Evolutionary conservation across 805 yeast species (phyloP), one percentile per base, ranked within the genome.

Genomic region (Candida adriatica): DNA sequence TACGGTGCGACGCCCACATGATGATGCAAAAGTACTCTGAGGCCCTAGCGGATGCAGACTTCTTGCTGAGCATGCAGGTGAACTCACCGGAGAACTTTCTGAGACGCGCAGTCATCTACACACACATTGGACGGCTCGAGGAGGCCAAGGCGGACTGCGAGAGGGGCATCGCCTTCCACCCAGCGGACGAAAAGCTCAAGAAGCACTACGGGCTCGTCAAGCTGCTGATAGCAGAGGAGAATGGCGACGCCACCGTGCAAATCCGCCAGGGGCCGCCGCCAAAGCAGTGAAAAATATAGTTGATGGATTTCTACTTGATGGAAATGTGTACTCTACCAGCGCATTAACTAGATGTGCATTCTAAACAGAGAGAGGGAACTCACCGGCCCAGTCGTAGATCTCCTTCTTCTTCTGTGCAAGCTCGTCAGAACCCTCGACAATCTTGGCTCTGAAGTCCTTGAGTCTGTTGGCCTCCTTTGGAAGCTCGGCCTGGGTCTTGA

Each of bases 401-500:
- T 92, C 96, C 33, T 66, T 61, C 65, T 84, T 86, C 51, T 82
- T 67, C 27, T 64, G 62, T 38, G 64, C 59, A 49, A 88, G 69
- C 56, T 78, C 83, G 34, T 74, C 82, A 42, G 79, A 73, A 43
- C 84, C 86, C 42, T 73, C 70, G 51, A 74, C 70, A 44, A 86
- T 76, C 57, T 74, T 74, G 48, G 79, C 78, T 73, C 90, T 92
- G 77, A 87, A 92, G 63, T 92, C 97, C 73, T 86, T 90, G 59
- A 92, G 78, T 67, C 79, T 87, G 73, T 88, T 88, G 40, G 95
- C 95, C 42, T 84, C 95, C 64, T 74, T 74, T 56, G 97, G 96
- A 55, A 90, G 73, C 43, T 70, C 64, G 37, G 69, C 62, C 70
- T 92, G 97, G 45, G 81, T 69, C 45, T 73, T 68, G 58, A 71